Evolutionary conservation across 495 filamentous ascomycete species (phyloP), one percentile per base, ranked within the genome.

Genomic region (Bacidia gigantensis): DNA sequence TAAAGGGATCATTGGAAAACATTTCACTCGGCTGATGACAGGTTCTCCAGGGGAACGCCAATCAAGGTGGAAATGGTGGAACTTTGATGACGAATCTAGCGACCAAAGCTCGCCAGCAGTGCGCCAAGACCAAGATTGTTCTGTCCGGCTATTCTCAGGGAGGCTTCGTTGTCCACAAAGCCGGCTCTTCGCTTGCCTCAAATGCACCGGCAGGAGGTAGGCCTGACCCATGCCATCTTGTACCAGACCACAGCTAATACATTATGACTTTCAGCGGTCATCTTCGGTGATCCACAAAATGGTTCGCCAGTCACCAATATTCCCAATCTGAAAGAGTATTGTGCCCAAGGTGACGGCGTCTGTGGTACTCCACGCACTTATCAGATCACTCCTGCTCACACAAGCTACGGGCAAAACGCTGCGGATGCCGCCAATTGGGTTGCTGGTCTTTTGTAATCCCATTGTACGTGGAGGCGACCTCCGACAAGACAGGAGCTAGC

Each of bases 251-350:
- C 21, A 46, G 9, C 12, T 46, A 11, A 18, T 46, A 11, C 10
- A 46, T 18, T 46, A 5, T 26, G 9, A 24, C 22, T 47, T 47
- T n/a, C 24, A 45, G 69, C 67, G 0, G 76, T 81, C 11, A 69
- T 78, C 38, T 81, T 81, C 59, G 78, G 77, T n/a, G 77, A 80
- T 61, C 78, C 78, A 48, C 60, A 73, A 58, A 72, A 74, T 58
- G 58, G 60, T 0, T 56, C 69, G 29, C 43, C 65, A 1, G 69
- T 80, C 3, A 63, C 68, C 0, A 69, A 72, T 47, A 58, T 77
- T 1, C 49, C 65, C 7, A 72, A 75, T 44, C 64, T 71, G 3
- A 67, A 74, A 60, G 70, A 72, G 11, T 72, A 69, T 49, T 81
- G 78, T 56, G 69, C 75, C 18, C 25, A 47, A 5, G 72, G 69